Evolutionary conservation across 139 green algal genomes (phyloP).

Genomic region (Chlorella sp.): DNA sequence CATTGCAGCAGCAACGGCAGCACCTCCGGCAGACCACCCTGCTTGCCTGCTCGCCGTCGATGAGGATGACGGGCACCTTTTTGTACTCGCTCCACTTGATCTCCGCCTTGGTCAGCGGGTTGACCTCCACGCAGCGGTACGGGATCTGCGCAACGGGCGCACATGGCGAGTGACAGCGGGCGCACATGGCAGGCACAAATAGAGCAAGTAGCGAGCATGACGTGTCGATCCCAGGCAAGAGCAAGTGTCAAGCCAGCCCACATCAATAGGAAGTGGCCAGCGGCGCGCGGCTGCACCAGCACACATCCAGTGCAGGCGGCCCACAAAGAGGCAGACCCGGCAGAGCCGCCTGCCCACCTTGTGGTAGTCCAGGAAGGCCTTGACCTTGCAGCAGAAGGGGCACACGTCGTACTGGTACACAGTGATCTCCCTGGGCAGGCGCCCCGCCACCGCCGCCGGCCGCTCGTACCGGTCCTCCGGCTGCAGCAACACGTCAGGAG

Average conservation of each 20-base stretch:
- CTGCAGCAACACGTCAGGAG: background rate
- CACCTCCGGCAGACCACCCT: too few species aligned
- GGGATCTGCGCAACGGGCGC: constrained; percentile 68
- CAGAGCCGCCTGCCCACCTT: too few species aligned
- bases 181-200: background rate
- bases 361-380: constrained; percentile 94
- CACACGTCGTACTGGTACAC: constrained; percentile 98
- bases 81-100: constrained; percentile 86
- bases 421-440: constrained; percentile 58
- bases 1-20: too few species aligned
- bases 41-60: too few species aligned
- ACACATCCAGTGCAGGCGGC: too few species aligned
- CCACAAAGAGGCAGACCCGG: too few species aligned
- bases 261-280: too few species aligned
- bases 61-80: constrained; percentile 66
- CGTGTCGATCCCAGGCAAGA: too few species aligned
- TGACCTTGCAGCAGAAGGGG: constrained; percentile 99
- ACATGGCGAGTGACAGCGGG: background rate
- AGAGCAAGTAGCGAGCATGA: too few species aligned
- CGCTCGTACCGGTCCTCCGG: constrained; percentile 22
- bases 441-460: background rate
- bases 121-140: constrained; percentile 95
- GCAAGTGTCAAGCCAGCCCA: too few species aligned
- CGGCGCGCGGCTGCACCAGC: too few species aligned
- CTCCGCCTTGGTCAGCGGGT: constrained; percentile 94